phyloP scores from a whole-genome alignment of 805 yeast genomes.

The Yamadazyma sp. region DNA sequence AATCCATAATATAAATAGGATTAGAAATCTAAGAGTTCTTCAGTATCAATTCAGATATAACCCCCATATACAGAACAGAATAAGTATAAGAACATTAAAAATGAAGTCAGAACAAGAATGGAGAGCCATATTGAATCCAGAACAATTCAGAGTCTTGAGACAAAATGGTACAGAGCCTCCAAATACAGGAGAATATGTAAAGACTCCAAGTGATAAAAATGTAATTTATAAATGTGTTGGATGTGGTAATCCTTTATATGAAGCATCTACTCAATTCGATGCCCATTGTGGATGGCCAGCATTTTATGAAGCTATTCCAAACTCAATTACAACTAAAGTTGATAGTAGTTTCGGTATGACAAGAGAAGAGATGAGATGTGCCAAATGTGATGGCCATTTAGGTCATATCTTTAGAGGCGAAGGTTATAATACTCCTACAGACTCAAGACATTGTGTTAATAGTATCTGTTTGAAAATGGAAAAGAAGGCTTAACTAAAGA shows the following conservation, averaged over 20 bases:
- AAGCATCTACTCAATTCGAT: constrained; percentile 76
- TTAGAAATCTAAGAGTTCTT: too few relatives aligned
- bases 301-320: constrained; percentile 85
- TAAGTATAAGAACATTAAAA: constrained; percentile 3
- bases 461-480: constrained; percentile 72
- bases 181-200: constrained; percentile 56
- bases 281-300: constrained; percentile 99
- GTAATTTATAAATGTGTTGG: constrained; percentile 87
- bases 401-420: constrained; percentile 96
- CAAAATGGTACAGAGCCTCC: constrained; percentile 73
- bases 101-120: constrained; percentile 58
- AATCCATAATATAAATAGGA: too few relatives aligned
- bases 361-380: constrained; percentile 86
- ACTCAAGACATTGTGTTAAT: constrained; percentile 93
- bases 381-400: constrained; percentile 86
- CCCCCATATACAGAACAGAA: background rate
- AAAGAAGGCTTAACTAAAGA: too few relatives aligned
- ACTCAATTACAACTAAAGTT: constrained; percentile 57
- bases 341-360: constrained; percentile 74
- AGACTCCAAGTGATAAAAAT: constrained; percentile 43
- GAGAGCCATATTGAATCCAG: constrained; percentile 73
- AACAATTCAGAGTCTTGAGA: constrained; percentile 75
- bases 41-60: too few relatives aligned
- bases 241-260: constrained; percentile 77
- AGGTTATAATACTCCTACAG: constrained; percentile 84